These are phyloP conservation scores for Bisporella sp. DNA, from an alignment of 2,329 filamentous ascomycete genomes.

Conservation along the genomic window DNA sequence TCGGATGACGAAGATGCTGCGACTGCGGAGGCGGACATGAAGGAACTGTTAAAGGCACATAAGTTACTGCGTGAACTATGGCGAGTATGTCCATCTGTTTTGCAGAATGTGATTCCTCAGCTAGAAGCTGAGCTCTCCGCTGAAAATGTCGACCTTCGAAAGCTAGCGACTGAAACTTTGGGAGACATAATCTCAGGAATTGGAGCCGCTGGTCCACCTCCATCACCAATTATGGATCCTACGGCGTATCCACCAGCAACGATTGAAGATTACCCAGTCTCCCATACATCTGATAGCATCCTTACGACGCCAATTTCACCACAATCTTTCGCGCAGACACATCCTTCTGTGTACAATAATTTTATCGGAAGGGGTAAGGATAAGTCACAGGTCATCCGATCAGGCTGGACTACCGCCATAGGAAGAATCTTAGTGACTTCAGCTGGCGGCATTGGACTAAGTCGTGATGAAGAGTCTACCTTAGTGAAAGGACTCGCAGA, in stretches of 20 bases:
- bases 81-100: conserved; percentile 80
- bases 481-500: conserved; percentile 70
- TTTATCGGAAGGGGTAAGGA: conserved; percentile 84
- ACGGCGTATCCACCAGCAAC: conserved; percentile 75
- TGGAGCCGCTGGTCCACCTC: conserved; percentile 80
- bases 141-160: conserved; percentile 79
- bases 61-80: conserved; percentile 84
- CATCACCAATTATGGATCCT: conserved; percentile 66
- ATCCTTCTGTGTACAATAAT: conserved; percentile 70
- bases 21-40: conserved; percentile 71
- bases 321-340: conserved; percentile 80
- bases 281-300: conserved; percentile 40
- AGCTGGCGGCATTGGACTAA: conserved; percentile 82
- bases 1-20: conserved; percentile 55
- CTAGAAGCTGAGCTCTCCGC: conserved; percentile 87
- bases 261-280: conserved; percentile 51
- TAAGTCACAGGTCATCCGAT: conserved; percentile 74
- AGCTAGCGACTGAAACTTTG: conserved; percentile 86
- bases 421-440: conserved; percentile 87
- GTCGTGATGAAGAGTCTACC: conserved; percentile 69
- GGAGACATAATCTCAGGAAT: conserved; percentile 94
- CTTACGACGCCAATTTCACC: conserved; percentile 79
- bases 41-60: conserved; percentile 85
- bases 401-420: conserved; percentile 77
- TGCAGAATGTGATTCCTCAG: conserved; percentile 90